Percentiles rank a stretch among this genome's conserved stretches.
Evolutionary conservation across 1,139 yeast genomes (phyloP).

Genomic region (Kodamaea plutei): DNA sequence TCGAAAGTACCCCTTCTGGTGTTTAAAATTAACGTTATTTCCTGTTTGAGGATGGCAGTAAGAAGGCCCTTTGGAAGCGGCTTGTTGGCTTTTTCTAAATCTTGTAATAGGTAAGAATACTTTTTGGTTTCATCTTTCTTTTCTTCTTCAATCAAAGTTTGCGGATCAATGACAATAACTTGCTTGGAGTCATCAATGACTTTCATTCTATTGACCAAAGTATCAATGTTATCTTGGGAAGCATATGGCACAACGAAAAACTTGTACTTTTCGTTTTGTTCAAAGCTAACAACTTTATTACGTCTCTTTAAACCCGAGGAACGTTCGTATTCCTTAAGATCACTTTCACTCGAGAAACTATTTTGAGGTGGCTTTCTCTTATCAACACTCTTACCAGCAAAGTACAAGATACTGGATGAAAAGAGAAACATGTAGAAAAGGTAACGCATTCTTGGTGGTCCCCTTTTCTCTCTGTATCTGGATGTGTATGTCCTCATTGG

Average conservation of each 20-base stretch:
- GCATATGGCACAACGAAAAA: slow-evolving; percentile 45
- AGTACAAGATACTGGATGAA: slow-evolving; percentile 51
- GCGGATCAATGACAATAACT: slow-evolving; percentile 47
- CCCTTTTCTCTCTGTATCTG: slow-evolving; percentile 10
- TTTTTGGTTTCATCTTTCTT: slow-evolving; percentile 36
- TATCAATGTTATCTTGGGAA: slow-evolving; percentile 18
- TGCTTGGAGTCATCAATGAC: slow-evolving; percentile 20
- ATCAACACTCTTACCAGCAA: slow-evolving; percentile 51
- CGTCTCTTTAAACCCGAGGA: slow-evolving; percentile 54
- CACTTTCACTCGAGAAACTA: slow-evolving; percentile 52
- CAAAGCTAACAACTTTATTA: slow-evolving; percentile 35
- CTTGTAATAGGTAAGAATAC: slow-evolving; percentile 41
- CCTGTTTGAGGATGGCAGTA: slow-evolving; percentile 52
- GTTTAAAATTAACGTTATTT: slow-evolving; percentile 35
- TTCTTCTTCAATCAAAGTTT: slow-evolving; percentile 41
- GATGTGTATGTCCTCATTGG: slow-evolving; percentile 7
- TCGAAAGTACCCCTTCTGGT: slow-evolving; percentile 42
- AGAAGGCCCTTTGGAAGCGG: slow-evolving; percentile 55
- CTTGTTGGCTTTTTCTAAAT: slow-evolving; percentile 30
- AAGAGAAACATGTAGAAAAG: slow-evolving; percentile 46
- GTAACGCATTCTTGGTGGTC: slow-evolving; percentile 45
- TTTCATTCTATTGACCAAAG: slow-evolving; percentile 15
- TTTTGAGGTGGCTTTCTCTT: slow-evolving; percentile 45
- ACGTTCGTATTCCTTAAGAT: slow-evolving; percentile 50
- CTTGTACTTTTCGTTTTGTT: slow-evolving; percentile 27